phyloP scores from a whole-genome alignment of 805 yeast genomes.

The Blastobotrys peoriensis region DNA sequence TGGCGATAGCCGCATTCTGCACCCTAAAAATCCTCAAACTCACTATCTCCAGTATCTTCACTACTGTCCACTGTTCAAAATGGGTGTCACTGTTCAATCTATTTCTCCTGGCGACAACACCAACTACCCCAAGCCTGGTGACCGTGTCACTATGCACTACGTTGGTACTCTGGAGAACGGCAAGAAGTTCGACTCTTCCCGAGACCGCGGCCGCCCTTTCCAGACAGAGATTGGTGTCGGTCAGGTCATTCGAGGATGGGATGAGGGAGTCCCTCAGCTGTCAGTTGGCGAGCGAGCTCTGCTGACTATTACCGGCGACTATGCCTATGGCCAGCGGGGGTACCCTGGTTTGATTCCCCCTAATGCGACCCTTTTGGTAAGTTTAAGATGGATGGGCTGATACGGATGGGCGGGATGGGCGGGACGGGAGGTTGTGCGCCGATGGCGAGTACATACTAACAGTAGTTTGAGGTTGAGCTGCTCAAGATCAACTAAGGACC shows the following conservation, averaged over 20 bases:
- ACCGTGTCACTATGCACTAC: conserved; percentile 88
- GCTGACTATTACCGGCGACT: conserved; percentile 85
- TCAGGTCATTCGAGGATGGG: conserved; percentile 97
- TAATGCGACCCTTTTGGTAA: conserved; percentile 74
- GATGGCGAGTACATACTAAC: too few relatives aligned
- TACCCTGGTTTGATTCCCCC: conserved; percentile 97
- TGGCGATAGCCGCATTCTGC: too few relatives aligned
- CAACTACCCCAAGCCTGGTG: conserved; percentile 82
- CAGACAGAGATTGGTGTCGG: conserved; percentile 93
- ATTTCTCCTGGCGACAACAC: conserved; percentile 67
- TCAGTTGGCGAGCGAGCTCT: conserved; percentile 91
- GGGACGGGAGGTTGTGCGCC: too few relatives aligned
- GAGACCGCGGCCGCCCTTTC: conserved; percentile 94
- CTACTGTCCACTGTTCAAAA: too few relatives aligned
- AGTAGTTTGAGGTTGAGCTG: conserved; percentile 10
- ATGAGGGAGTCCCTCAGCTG: conserved; percentile 85
- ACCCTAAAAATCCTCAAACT: too few relatives aligned
- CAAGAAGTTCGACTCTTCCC: conserved; percentile 90
- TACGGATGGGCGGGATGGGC: too few relatives aligned
- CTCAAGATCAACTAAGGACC: conserved; percentile 1
- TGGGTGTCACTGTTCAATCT: conserved; percentile 35
- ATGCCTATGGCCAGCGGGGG: conserved; percentile 92
- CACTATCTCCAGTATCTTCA: too few relatives aligned
- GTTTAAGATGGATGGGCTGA: too few relatives aligned
- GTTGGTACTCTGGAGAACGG: conserved; percentile 94